Conservation (phyloP, 176 grass and related monocot genomes). For the Zoysia japonica region DNA sequence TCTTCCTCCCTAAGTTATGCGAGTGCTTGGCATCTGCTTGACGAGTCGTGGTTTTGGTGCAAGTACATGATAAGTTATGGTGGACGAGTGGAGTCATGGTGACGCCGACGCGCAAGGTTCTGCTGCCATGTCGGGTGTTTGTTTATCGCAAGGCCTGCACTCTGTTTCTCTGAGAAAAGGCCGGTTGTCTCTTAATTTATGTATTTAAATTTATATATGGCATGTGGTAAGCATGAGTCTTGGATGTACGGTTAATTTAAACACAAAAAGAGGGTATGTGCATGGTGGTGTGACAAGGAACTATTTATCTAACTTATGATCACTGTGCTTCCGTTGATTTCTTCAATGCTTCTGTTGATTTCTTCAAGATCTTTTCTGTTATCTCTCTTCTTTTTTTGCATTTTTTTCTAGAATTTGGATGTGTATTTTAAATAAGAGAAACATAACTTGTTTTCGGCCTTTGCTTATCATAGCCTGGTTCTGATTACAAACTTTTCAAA, state of each 20-base stretch:
- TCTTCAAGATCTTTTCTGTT: too few species aligned
- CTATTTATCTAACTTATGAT: conserved; percentile 23
- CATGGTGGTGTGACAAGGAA: conserved; percentile 32
- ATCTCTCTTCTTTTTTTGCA: background rate
- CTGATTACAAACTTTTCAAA: too few species aligned
- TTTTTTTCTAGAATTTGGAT: background rate
- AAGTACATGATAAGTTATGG: conserved; percentile 51
- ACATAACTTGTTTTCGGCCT: too few species aligned
- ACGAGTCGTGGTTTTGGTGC: conserved; percentile 27
- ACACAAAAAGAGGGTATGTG: conserved; percentile 18
- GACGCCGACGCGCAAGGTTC: conserved; percentile 17
- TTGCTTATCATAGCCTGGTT: too few species aligned
- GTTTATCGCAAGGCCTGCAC: conserved; percentile 41
- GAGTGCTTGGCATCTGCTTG: conserved; percentile 34
- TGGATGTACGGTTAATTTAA: conserved; percentile 31
- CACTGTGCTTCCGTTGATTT: conserved; percentile 2
- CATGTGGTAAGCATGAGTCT: conserved; percentile 18
- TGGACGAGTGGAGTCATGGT: background rate
- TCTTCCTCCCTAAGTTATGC: conserved; percentile 38
- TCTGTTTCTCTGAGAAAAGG: conserved; percentile 11
- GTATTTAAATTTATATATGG: background rate
- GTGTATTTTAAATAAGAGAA: too few species aligned
- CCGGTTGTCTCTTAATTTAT: conserved; percentile 34
- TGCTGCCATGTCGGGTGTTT: conserved; percentile 28
- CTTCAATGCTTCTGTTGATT: background rate